Conservation (phyloP, 768 basidiomycete species). For the Tricholomella constricta region DNA sequence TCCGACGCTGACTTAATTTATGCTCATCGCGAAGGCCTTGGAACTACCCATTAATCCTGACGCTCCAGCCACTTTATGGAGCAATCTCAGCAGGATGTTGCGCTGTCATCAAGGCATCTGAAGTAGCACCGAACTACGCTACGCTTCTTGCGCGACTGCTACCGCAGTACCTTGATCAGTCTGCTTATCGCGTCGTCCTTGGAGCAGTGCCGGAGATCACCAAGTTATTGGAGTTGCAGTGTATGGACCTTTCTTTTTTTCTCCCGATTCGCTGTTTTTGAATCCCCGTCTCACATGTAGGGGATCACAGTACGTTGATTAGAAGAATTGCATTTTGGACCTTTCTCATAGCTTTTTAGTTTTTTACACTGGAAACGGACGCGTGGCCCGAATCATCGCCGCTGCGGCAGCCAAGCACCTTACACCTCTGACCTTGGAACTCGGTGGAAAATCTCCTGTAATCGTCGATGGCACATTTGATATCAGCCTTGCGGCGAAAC, state of each 20-base stretch:
- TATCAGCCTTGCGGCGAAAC: slow-evolving; percentile 51
- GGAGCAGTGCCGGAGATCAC: slow-evolving; percentile 62
- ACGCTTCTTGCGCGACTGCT: slow-evolving; percentile 54
- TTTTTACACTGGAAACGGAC: slow-evolving; percentile 50
- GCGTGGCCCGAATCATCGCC: slow-evolving; percentile 49
- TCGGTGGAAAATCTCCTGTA: slow-evolving; percentile 55
- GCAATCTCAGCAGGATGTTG: slow-evolving; percentile 77
- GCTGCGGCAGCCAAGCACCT: slow-evolving; percentile 55
- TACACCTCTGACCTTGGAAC: slow-evolving; percentile 57
- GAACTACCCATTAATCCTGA: slow-evolving; percentile 65
- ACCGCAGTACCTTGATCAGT: slow-evolving; percentile 50
- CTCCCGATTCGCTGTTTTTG: not conserved
- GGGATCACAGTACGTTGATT: slow-evolving; percentile 29
- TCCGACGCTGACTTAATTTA: not conserved
- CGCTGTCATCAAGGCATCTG: slow-evolving; percentile 69
- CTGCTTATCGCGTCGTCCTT: slow-evolving; percentile 55
- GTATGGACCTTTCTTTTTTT: slow-evolving; percentile 24
- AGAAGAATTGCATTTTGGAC: not conserved
- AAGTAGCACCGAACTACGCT: slow-evolving; percentile 52
- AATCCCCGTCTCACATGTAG: slow-evolving; percentile 4
- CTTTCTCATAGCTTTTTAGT: slow-evolving; percentile 19
- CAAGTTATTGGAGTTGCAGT: slow-evolving; percentile 49
- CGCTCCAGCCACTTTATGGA: slow-evolving; percentile 61
- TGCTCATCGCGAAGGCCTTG: slow-evolving; percentile 52
- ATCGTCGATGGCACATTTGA: slow-evolving; percentile 39